Evolutionary conservation across 495 filamentous ascomycete species (phyloP), one percentile per base, ranked within the genome.

Genomic region (Aspergillus diversus): DNA sequence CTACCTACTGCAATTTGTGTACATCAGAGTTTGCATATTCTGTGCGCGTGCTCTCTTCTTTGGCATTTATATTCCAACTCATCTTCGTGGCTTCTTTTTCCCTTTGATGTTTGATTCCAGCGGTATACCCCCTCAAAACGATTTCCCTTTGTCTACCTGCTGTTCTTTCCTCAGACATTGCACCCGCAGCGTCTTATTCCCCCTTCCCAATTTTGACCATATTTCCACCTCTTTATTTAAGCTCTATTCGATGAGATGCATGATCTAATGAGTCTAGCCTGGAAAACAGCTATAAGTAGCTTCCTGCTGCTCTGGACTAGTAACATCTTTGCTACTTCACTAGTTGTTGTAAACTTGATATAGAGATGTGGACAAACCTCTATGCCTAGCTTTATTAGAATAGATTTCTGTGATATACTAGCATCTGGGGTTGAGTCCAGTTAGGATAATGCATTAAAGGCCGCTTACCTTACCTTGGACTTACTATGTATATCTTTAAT

Each of bases 101-200:
- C 60, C 54, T 57, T 62, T 50, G 59, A 57, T 63, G 61, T 61
- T 59, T 64, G 66, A 66, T 68, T 69, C 61, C 63, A 69, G 69
- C 69, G 65, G 69, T 72, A 72, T 72, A 72, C 69, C 69, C 67
- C 65, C 53, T 64, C 42, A 59, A 69, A 67, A 71, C 56, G 60
- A 55, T 58, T 65, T 64, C 63, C 53, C 47, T 67, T 63, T 68
- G 60, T 69, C 56, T 60, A 66, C 57, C 63, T 60, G 60, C 66
- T 63, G 60, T 63, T 52, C 46, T 64, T 33, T 54, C 55, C 33
- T 35, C 35, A 59, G 42, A 62, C 46, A 59, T 48, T 57, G 12
- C 33, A 51, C 54, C 49, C 56, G 11, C 27, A 50, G 39, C 57
- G 46, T 60, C 53, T 59, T 66, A 43, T 47, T 46, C 46, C 52